Conservation (phyloP, 2,329 filamentous ascomycete species). For the Didymella glomerata region DNA sequence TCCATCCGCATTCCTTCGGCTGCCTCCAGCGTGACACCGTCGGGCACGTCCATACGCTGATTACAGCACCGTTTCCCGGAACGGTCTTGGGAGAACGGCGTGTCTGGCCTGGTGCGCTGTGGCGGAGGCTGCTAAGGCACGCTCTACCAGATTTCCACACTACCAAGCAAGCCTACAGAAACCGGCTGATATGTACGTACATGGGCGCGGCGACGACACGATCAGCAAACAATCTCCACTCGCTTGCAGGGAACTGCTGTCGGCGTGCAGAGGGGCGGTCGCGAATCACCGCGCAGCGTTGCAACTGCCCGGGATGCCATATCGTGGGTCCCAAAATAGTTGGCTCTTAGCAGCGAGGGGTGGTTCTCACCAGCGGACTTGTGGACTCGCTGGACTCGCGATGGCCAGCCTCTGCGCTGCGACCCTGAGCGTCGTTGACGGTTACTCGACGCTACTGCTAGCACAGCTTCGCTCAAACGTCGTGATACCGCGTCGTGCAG, state of each 20-base stretch:
- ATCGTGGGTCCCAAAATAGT: conserved; percentile 46
- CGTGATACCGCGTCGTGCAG: conserved; percentile 33
- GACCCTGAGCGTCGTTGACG: conserved; percentile 42
- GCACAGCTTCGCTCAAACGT: conserved; percentile 26
- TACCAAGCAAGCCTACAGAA: conserved; percentile 32
- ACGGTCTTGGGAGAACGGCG: conserved; percentile 14
- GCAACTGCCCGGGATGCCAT: conserved; percentile 31
- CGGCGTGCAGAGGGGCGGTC: conserved; percentile 31
- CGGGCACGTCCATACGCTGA: conserved; percentile 17
- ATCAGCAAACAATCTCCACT: conserved; percentile 52
- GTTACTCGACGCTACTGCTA: conserved; percentile 37
- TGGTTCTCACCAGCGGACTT: conserved; percentile 14
- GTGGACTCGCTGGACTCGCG: conserved; percentile 8
- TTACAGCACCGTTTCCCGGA: conserved; percentile 26
- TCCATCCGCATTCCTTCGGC: conserved; percentile 13
- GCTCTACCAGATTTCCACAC: conserved; percentile 27
- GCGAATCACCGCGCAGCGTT: conserved; percentile 43
- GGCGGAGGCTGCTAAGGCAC: conserved; percentile 37
- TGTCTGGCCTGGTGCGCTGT: conserved; percentile 28
- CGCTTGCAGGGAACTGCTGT: conserved; percentile 43
- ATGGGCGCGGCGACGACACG: conserved; percentile 43
- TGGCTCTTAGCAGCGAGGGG: conserved; percentile 39
- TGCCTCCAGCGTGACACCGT: conserved; percentile 5
- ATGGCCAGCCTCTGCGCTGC: conserved; percentile 24
- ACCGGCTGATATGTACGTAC: conserved; percentile 36